Conservation (phyloP, 768 basidiomycete genomes). For the Termitomyces sp. region DNA sequence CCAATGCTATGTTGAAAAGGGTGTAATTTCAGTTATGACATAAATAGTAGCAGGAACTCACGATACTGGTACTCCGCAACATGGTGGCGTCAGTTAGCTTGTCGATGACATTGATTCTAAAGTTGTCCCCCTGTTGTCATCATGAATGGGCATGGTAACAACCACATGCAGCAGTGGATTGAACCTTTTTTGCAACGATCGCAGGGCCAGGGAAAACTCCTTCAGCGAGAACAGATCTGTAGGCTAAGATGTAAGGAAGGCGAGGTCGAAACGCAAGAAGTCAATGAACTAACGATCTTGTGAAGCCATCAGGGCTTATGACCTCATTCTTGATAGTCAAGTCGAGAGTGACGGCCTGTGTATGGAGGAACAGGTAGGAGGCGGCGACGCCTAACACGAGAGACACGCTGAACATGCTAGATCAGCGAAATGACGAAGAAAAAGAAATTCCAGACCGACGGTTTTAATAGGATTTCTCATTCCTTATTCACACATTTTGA, state of each 20-base stretch:
- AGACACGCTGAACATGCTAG: neutral
- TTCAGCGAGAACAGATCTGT: conserved; percentile 4
- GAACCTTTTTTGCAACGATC: conserved; percentile 1
- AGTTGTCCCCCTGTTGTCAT: conserved; percentile 15
- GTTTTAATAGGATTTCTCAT: conserved; percentile 25
- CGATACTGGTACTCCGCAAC: conserved; percentile 19
- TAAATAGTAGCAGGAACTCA: conserved; percentile 1
- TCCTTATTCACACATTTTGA: neutral
- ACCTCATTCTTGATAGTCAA: conserved; percentile 61
- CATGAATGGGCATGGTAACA: conserved; percentile 6
- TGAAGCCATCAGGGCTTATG: conserved; percentile 37
- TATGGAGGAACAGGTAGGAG: neutral
- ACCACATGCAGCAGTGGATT: conserved; percentile 13
- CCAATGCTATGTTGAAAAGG: conserved; percentile 3
- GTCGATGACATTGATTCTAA: conserved; percentile 21
- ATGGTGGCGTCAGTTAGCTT: conserved; percentile 18
- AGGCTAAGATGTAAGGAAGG: neutral
- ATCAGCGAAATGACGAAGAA: neutral
- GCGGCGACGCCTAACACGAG: neutral
- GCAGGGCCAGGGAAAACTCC: conserved; percentile 5
- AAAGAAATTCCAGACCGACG: conserved; percentile 25
- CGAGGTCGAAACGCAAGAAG: neutral
- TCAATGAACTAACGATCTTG: neutral
- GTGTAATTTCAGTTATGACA: neutral
- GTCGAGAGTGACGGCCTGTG: conserved; percentile 34